These are phyloP conservation scores for Simplicillium sp. DNA, from an alignment of 2,329 filamentous ascomycete genomes.

Conservation along the genomic window DNA sequence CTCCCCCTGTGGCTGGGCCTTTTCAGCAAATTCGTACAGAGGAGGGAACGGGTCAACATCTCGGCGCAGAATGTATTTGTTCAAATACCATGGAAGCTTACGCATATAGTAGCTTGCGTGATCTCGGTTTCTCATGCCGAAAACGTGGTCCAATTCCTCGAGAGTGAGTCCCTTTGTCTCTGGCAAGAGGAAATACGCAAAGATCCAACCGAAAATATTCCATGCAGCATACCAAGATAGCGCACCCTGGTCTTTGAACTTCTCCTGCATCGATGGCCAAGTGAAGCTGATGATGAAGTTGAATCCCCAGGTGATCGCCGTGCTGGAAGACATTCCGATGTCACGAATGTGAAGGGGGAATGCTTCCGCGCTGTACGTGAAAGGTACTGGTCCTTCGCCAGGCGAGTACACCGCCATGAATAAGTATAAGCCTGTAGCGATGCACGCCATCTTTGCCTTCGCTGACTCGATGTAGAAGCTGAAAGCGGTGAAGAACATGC, in stretches of 20 bases:
- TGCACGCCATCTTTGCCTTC: slow-evolving; percentile 14
- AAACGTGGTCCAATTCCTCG: slow-evolving; percentile 44
- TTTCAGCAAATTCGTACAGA: slow-evolving; percentile 18
- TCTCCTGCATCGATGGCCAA: slow-evolving; percentile 10
- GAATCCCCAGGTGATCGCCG: slow-evolving; percentile 21
- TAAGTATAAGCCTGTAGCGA: slow-evolving; percentile 21
- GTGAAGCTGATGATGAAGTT: slow-evolving; percentile 17
- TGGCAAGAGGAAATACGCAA: slow-evolving; percentile 50
- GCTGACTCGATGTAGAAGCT: slow-evolving; percentile 4
- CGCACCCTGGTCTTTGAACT: slow-evolving; percentile 18
- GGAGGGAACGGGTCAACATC: slow-evolving; percentile 20
- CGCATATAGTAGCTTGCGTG: slow-evolving; percentile 17
- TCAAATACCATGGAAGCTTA: slow-evolving; percentile 22
- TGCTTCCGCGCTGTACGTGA: slow-evolving; percentile 46
- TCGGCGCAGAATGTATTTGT: slow-evolving; percentile 16
- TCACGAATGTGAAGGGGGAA: slow-evolving; percentile 43
- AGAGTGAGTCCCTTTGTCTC: slow-evolving; percentile 51
- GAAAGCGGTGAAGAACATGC: slow-evolving; percentile 30
- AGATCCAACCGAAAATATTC: slow-evolving; percentile 18
- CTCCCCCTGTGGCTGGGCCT: background rate
- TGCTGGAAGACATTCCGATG: slow-evolving; percentile 37
- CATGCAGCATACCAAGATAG: slow-evolving; percentile 24
- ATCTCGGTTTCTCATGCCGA: slow-evolving; percentile 12
- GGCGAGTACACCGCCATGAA: slow-evolving; percentile 28
- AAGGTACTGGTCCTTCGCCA: slow-evolving; percentile 44